These are phyloP conservation scores for Saururus chinensis DNA, from an alignment of 164 flowering plant genomes.

Conservation along the genomic window DNA sequence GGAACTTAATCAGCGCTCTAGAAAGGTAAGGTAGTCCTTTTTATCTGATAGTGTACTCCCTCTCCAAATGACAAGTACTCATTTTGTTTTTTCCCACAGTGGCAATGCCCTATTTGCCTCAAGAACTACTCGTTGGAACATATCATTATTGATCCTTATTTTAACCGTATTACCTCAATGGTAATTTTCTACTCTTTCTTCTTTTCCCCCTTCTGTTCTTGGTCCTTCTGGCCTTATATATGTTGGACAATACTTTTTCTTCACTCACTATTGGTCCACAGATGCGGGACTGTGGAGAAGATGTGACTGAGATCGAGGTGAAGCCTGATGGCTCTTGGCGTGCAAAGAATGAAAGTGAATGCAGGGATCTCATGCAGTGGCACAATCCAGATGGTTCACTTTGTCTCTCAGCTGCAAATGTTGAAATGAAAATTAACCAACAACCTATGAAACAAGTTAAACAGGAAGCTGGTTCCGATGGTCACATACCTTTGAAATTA, in stretches of 20 bases:
- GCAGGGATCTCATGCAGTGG: conserved; percentile 65
- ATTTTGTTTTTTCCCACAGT: conserved; percentile 39
- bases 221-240: background rate
- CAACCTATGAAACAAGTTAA: conserved; percentile 46
- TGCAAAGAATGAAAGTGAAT: conserved; percentile 58
- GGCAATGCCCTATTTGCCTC: conserved; percentile 98
- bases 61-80: background rate
- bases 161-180: conserved; percentile 75
- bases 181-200: conserved; percentile 24
- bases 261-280: conserved; percentile 14
- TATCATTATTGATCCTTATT: conserved; percentile 85
- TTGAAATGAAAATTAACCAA: conserved; percentile 27
- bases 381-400: conserved; percentile 68
- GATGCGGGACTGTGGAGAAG: conserved; percentile 84
- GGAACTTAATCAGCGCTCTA: conserved; percentile 87
- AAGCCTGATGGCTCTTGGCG: conserved; percentile 99
- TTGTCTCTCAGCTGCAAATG: conserved; percentile 22
- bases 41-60: background rate
- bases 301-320: conserved; percentile 78
- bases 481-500: conserved; percentile 47
- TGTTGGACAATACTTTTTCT: background rate
- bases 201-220: background rate
- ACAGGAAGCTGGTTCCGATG: conserved; percentile 62
- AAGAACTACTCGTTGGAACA: conserved; percentile 80
- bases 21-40: conserved; percentile 50